Conservation (phyloP, 805 yeast genomes). For the Candida xyloterini region DNA sequence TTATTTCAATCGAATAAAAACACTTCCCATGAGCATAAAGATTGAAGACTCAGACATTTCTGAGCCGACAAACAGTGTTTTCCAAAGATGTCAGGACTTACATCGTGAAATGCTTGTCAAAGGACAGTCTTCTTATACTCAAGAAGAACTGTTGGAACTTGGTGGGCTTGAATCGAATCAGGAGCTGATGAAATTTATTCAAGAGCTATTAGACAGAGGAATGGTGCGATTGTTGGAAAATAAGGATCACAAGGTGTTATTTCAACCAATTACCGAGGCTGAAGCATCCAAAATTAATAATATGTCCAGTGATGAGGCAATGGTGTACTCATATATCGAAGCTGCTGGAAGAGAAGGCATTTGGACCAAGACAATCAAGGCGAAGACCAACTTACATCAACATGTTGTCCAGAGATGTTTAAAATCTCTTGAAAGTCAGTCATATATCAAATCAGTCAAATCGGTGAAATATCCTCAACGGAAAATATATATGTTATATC, state of each 20-base stretch:
- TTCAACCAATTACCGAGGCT: constrained; percentile 66
- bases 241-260: constrained; percentile 58
- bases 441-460: constrained; percentile 85
- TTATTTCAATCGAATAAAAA: neutral
- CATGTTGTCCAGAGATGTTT: constrained; percentile 84
- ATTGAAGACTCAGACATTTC: constrained; percentile 14
- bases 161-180: constrained; percentile 40
- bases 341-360: constrained; percentile 94
- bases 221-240: constrained; percentile 67
- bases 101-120: constrained; percentile 62
- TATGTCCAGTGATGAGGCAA: constrained; percentile 84
- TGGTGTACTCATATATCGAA: constrained; percentile 87
- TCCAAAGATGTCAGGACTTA: constrained; percentile 25
- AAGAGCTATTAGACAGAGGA: constrained; percentile 45
- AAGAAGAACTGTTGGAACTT: constrained; percentile 60
- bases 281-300: constrained; percentile 77
- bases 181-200: constrained; percentile 42
- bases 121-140: constrained; percentile 54
- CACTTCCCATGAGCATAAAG: constrained; percentile 4
- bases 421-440: constrained; percentile 73
- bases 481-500: constrained; percentile 92
- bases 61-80: constrained; percentile 2
- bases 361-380: constrained; percentile 90
- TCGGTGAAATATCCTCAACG: constrained; percentile 89
- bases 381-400: constrained; percentile 84